Conservation (phyloP, 441 rosid species). For the Populus hybrid region DNA sequence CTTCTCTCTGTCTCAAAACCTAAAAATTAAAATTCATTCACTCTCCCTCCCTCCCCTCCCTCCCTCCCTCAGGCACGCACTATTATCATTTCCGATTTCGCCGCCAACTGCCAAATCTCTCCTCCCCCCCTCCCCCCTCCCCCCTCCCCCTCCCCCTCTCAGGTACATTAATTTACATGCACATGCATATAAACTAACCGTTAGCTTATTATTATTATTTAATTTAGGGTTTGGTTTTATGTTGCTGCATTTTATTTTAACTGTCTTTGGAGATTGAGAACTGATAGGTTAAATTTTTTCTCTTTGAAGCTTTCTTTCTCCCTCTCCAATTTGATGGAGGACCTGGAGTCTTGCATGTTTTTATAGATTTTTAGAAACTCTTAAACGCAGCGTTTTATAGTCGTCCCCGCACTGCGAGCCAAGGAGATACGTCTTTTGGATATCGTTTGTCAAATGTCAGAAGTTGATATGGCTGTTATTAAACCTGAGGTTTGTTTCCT, state of each 20-base stretch:
- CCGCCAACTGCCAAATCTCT: slow-evolving; percentile 18
- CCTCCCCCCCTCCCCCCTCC: neutral
- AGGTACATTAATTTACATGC: neutral
- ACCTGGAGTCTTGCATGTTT: neutral
- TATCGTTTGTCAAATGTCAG: slow-evolving; percentile 48
- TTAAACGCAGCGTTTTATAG: neutral
- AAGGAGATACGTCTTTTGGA: slow-evolving; percentile 4
- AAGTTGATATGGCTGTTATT: slow-evolving; percentile 59
- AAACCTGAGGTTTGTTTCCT: slow-evolving; percentile 60
- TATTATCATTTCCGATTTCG: slow-evolving; percentile 25
- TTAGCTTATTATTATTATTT: slow-evolving; percentile 13
- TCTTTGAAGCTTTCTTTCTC: neutral
- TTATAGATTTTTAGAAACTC: neutral
- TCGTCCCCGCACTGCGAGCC: neutral
- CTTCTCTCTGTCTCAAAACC: slow-evolving; percentile 10
- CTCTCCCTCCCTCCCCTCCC: slow-evolving; percentile 27
- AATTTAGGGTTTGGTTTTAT: slow-evolving; percentile 6
- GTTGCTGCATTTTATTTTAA: too few species aligned
- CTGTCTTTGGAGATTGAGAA: neutral
- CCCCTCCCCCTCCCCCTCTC: neutral
- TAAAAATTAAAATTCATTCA: slow-evolving; percentile 10
- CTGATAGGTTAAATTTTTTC: neutral
- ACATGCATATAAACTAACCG: neutral
- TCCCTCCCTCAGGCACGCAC: neutral
- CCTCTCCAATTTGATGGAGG: neutral